phyloP scores from a whole-genome alignment of 805 yeast species.

The Millerozyma miso region DNA sequence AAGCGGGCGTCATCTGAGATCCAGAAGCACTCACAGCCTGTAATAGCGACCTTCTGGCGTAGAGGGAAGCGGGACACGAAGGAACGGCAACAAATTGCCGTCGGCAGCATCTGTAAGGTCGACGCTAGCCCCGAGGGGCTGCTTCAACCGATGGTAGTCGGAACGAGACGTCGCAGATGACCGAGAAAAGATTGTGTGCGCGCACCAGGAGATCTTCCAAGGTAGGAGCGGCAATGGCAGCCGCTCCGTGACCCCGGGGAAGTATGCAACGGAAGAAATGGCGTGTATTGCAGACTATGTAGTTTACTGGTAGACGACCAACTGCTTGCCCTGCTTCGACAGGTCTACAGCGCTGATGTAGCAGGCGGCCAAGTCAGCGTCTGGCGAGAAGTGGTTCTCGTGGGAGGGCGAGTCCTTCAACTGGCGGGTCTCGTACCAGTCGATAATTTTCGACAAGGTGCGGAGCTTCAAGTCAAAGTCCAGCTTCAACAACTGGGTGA shows the following conservation, averaged over 20 bases:
- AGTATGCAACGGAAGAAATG: no score
- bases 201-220: not conserved
- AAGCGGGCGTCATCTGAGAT: no score
- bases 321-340: slow-evolving; percentile 37
- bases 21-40: no score
- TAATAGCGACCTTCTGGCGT: no score
- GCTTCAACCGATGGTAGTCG: not conserved
- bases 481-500: slow-evolving; percentile 49
- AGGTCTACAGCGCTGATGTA: slow-evolving; percentile 28
- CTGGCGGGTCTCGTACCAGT: slow-evolving; percentile 39
- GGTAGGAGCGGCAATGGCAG: no score
- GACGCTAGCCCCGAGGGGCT: not conserved
- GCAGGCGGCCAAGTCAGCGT: slow-evolving; percentile 22
- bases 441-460: slow-evolving; percentile 34
- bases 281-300: not conserved
- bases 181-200: not conserved
- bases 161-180: not conserved
- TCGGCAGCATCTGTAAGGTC: no score
- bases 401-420: slow-evolving; percentile 35
- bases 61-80: no score
- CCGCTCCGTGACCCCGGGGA: no score
- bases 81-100: no score
- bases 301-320: slow-evolving; percentile 14
- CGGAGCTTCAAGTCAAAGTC: slow-evolving; percentile 31
- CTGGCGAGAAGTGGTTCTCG: slow-evolving; percentile 20